Base-by-base conservation (phyloP, 805 yeast species). In the Ogataea angusta region DNA sequence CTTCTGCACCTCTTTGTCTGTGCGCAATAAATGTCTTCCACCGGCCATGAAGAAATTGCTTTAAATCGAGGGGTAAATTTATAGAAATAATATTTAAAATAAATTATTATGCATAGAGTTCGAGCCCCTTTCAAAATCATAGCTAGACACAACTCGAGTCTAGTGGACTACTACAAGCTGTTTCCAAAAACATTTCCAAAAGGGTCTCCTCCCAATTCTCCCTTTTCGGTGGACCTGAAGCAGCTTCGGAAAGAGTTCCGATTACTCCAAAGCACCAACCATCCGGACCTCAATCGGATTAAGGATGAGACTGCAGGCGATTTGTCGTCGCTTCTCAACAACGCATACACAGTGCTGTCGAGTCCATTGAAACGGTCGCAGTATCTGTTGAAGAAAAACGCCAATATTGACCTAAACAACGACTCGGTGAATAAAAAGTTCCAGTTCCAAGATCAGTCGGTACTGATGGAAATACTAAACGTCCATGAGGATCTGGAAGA, bases 401-500 rank as follows among this genome's bases (percentile, higher is more conserved):
- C 72, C 6, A 73, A 72, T 0, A 61, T 76, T 19, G 87, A 85
- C 48, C 63, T 85, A 24, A 67, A 71, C 8, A 64, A 75, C 18
- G 96, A 90, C 51, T 80, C 77, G 6, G 62, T 64, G 14, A 67
- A 70, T 6, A 71, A 70, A 42, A 56, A 51, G 24, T 54, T 54
- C 25, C 66, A 64, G 34, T 59, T 63, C 39, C 54, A 63, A 44
- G 67, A 64, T 43, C 78, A 81, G 42, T 73, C 67, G 12, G 65
- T 86, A 55, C 64, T 91, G 29, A 76, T 87, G 82, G 77, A 78
- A 31, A 84, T 91, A 16, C 68, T 91, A 63, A 95, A 88, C 49
- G 78, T 87, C 4, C 93, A 90, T 58, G 99, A 91, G 61, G 75
- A 77, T 30, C 66, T 90, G 42, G 95, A 86, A 46, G 78, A 78